A percentile compares a stretch with the other conserved stretches of the same genome.
Conservation (phyloP, 768 basidiomycete genomes). For the Lepiota venenata region DNA sequence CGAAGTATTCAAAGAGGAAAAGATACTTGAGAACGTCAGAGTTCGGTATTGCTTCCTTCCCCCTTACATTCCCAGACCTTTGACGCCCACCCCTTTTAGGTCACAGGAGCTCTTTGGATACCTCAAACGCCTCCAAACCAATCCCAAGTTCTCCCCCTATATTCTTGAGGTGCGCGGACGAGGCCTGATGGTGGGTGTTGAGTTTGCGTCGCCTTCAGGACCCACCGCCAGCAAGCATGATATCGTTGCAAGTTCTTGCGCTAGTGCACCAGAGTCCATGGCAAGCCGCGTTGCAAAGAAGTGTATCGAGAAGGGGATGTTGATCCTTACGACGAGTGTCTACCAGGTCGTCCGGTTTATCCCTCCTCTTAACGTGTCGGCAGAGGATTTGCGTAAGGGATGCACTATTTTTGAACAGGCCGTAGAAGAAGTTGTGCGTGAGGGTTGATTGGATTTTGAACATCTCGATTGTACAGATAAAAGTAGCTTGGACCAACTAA, state of each 20-base stretch:
- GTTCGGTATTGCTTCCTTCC: slow-evolving; percentile 43
- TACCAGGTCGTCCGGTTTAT: slow-evolving; percentile 93
- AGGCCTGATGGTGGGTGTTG: slow-evolving; percentile 87
- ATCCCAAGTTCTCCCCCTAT: slow-evolving; percentile 46
- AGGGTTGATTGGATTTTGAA: slow-evolving; percentile 25
- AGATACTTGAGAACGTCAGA: slow-evolving; percentile 78
- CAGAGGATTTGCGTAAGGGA: slow-evolving; percentile 72
- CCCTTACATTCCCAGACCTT: not conserved
- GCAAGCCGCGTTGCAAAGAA: slow-evolving; percentile 70
- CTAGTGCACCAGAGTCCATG: slow-evolving; percentile 39
- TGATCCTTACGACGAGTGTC: slow-evolving; percentile 86
- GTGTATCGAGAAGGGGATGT: slow-evolving; percentile 83
- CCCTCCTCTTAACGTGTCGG: slow-evolving; percentile 80
- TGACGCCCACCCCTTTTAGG: slow-evolving; percentile 27
- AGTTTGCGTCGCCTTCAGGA: slow-evolving; percentile 65
- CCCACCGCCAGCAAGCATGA: slow-evolving; percentile 27
- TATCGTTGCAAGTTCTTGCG: slow-evolving; percentile 37
- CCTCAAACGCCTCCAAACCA: slow-evolving; percentile 54
- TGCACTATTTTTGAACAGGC: slow-evolving; percentile 63
- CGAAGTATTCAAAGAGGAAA: slow-evolving; percentile 75
- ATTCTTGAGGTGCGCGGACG: slow-evolving; percentile 87
- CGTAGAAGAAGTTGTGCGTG: slow-evolving; percentile 63
- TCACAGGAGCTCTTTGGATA: slow-evolving; percentile 68
- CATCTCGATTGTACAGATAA: too few species aligned
- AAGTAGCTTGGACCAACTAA: too few species aligned